phyloP scores from a whole-genome alignment of 139 green algal genomes.

The Tetradesmus lagerheimii region DNA sequence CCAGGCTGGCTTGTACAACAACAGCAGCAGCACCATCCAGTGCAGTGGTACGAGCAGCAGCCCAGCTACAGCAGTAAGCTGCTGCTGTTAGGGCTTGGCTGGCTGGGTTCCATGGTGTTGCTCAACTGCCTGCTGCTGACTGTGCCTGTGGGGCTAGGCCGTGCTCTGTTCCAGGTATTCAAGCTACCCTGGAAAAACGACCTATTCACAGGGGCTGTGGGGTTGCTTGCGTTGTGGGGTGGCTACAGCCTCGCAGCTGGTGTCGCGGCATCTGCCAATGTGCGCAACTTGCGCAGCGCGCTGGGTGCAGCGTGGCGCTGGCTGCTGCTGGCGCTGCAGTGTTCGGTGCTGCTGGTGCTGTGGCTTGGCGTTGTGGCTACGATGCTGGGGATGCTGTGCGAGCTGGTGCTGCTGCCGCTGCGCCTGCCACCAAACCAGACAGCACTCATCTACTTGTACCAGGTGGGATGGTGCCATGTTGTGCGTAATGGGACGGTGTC shows the following conservation, averaged over 20 bases:
- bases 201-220: slow-evolving; percentile 33
- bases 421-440: slow-evolving; percentile 45
- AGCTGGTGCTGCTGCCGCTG: slow-evolving; percentile 51
- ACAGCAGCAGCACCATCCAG: slow-evolving; percentile 29
- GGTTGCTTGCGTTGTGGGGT: slow-evolving; percentile 23
- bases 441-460: slow-evolving; percentile 48
- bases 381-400: slow-evolving; percentile 44
- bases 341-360: slow-evolving; percentile 43
- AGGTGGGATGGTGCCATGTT: too few relatives aligned
- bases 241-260: slow-evolving; percentile 13
- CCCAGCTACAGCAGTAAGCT: slow-evolving; percentile 25
- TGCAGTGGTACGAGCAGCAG: slow-evolving; percentile 45
- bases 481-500: too few relatives aligned
- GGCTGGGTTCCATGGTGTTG: neutral
- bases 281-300: neutral
- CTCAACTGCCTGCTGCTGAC: slow-evolving; percentile 19
- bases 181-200: slow-evolving; percentile 40
- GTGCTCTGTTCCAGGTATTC: neutral
- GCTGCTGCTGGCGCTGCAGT: slow-evolving; percentile 5
- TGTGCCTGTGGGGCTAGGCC: slow-evolving; percentile 31
- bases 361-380: slow-evolving; percentile 49
- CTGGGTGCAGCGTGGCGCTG: slow-evolving; percentile 10
- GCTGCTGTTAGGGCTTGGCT: neutral
- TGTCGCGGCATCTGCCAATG: slow-evolving; percentile 12
- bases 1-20: neutral